Percentiles rank a stretch among this genome's conserved stretches.
Evolutionary conservation across 768 basidiomycete genomes (phyloP).

Genomic region (Mycena indigotica): DNA sequence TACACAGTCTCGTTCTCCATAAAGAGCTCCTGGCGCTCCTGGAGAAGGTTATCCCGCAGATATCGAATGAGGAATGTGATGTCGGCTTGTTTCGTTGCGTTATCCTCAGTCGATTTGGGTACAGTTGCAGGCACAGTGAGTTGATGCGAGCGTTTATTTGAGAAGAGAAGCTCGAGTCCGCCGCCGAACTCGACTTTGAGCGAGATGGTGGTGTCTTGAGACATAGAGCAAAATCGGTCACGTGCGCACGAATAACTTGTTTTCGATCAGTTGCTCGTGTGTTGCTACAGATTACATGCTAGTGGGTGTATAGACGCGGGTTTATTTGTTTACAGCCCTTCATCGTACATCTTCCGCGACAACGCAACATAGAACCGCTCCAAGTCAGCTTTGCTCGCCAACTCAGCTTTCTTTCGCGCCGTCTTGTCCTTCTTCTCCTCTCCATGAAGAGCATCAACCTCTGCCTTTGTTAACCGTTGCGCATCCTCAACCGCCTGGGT

Average conservation of each 20-base stretch:
- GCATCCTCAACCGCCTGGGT: constrained; percentile 17
- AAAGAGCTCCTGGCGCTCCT: constrained; percentile 87
- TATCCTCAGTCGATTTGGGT: constrained; percentile 35
- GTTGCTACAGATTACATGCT: constrained; percentile 8
- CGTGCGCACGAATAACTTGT: neutral
- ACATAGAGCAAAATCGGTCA: no score
- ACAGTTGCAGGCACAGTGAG: constrained; percentile 56
- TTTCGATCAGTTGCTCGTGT: neutral
- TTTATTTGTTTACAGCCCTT: constrained; percentile 64
- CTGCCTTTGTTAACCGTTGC: constrained; percentile 22
- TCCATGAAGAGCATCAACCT: constrained; percentile 24
- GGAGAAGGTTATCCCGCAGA: constrained; percentile 75
- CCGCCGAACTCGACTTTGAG: constrained; percentile 80
- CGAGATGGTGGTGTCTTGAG: constrained; percentile 36
- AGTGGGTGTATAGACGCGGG: neutral
- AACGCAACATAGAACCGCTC: constrained; percentile 90
- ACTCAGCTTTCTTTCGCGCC: constrained; percentile 45
- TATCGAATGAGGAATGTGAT: constrained; percentile 78
- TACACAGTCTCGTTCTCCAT: constrained; percentile 87
- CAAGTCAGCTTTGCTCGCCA: constrained; percentile 71
- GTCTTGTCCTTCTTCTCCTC: constrained; percentile 28
- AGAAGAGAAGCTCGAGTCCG: constrained; percentile 85
- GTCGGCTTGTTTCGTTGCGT: constrained; percentile 50
- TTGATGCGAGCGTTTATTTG: constrained; percentile 61
- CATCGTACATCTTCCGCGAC: constrained; percentile 87